Conservation (phyloP, 257 asterid genomes). For the Solanum dulcamara region DNA sequence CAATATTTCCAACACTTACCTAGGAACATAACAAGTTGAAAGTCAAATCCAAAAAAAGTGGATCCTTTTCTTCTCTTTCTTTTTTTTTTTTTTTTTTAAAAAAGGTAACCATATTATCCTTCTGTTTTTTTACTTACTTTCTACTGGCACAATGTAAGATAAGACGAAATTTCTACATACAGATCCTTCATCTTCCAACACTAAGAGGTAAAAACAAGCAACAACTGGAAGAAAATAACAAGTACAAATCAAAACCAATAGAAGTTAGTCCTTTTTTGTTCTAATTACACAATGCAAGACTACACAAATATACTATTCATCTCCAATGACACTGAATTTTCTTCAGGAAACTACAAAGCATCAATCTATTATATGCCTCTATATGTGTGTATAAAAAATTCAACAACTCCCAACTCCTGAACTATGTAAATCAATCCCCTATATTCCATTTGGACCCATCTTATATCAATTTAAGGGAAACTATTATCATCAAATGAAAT, state of each 20-base stretch:
- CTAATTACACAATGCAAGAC: background rate
- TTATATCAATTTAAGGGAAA: background rate
- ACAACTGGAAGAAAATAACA: background rate
- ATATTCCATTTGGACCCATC: background rate
- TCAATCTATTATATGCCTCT: background rate
- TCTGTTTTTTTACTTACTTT: background rate
- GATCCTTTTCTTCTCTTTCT: background rate
- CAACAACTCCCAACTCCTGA: background rate
- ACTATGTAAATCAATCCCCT: background rate
- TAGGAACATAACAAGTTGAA: background rate
- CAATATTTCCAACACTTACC: background rate
- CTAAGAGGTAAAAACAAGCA: background rate
- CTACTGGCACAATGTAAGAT: background rate
- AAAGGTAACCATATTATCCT: background rate
- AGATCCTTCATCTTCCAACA: background rate
- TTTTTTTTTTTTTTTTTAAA: background rate
- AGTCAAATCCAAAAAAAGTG: background rate
- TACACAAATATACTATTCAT: background rate
- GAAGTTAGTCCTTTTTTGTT: background rate
- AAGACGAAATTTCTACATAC: background rate
- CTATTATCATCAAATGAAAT: background rate
- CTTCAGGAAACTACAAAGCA: background rate
- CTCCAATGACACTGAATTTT: background rate
- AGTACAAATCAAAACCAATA: background rate
- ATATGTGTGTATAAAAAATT: background rate